Evolutionary conservation across 2,329 filamentous ascomycete genomes (phyloP), one percentile per base, ranked within the genome.

Genomic region (Monosporascus sp.): DNA sequence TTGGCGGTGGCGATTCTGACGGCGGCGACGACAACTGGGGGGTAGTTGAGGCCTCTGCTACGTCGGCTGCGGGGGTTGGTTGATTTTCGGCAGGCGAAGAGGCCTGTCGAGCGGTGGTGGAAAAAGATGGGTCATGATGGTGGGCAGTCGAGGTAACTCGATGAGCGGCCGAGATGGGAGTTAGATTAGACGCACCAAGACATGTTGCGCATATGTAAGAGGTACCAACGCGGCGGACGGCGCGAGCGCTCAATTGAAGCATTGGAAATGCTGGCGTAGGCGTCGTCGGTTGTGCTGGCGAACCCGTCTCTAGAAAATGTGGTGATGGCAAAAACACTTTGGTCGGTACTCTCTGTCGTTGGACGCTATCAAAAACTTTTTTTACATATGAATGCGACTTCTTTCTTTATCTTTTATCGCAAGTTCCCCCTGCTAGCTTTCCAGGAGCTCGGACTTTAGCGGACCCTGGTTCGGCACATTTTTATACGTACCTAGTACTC

Each of bases 201-300:
- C 65, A 69, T 51, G 65, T 60, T 24, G 64, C 56, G 53, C 65
- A 69, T 53, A 66, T 53, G 49, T 65, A 64, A 2, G 61, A 60
- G n/a, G 54, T 56, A 55, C 61, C 61, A 48, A 68, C 57, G 50
- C 63, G 65, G 45, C 61, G 59, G 40, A 64, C 55, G 53, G 60
- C 58, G 34, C 58, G 59, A 44, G 64, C 60, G 22, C 65, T 60
- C 57, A 69, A 59, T 59, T 58, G 67, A 59, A 71, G 68, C 70
- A 72, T 72, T 62, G 64, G 60, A 57, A 59, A 49, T 51, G 53
- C 55, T 61, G 22, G 16, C 5, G 26, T 36, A 44, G 40, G 22
- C 40, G 40, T 22, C 40, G 11, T 34, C 9, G 9, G 31, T 14
- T 14, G 31, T 34, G 31, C 11, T 34, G 31, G 31, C 31, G 11